These are phyloP conservation scores for Colletotrichum sp. DNA, from an alignment of 2,329 filamentous ascomycete species.

Conservation along the genomic window DNA sequence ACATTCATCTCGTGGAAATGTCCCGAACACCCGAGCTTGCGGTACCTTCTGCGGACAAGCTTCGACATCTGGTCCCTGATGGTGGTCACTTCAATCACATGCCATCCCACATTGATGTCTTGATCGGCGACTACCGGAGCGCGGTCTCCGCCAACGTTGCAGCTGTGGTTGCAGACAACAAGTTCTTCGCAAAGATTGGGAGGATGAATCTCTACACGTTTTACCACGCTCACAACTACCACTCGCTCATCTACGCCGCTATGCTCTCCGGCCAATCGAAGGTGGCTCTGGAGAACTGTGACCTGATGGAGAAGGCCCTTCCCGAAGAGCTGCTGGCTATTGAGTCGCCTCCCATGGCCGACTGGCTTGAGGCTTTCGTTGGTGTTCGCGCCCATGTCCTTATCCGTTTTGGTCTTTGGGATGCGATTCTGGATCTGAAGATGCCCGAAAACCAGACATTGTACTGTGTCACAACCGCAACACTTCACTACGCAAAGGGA, in stretches of 20 bases:
- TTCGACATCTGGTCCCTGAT: constrained; percentile 25
- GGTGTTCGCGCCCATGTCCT: constrained; percentile 71
- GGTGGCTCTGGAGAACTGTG: constrained; percentile 65
- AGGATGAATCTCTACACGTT: constrained; percentile 72
- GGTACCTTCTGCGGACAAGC: constrained; percentile 23
- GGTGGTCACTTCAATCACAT: constrained; percentile 27
- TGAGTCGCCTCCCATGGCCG: constrained; percentile 74
- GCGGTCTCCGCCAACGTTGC: constrained; percentile 70
- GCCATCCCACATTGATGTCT: constrained; percentile 27
- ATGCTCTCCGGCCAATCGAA: constrained; percentile 75
- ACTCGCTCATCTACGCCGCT: constrained; percentile 77
- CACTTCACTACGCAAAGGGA: constrained; percentile 70
- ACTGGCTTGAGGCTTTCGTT: constrained; percentile 76
- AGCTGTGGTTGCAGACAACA: constrained; percentile 71
- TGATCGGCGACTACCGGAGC: constrained; percentile 60
- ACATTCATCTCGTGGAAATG: constrained; percentile 31
- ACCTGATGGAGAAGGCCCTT: constrained; percentile 63
- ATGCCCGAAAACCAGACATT: constrained; percentile 63
- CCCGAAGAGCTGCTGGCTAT: constrained; percentile 68
- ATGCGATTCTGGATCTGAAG: constrained; percentile 62
- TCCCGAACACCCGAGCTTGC: constrained; percentile 25
- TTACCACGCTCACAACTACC: constrained; percentile 76
- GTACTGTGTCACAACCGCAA: constrained; percentile 73
- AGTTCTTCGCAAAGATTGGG: constrained; percentile 66
- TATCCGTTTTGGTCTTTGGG: constrained; percentile 76